Evolutionary conservation across 495 filamentous ascomycete genomes (phyloP).

Genomic region (Penicillium daleae): DNA sequence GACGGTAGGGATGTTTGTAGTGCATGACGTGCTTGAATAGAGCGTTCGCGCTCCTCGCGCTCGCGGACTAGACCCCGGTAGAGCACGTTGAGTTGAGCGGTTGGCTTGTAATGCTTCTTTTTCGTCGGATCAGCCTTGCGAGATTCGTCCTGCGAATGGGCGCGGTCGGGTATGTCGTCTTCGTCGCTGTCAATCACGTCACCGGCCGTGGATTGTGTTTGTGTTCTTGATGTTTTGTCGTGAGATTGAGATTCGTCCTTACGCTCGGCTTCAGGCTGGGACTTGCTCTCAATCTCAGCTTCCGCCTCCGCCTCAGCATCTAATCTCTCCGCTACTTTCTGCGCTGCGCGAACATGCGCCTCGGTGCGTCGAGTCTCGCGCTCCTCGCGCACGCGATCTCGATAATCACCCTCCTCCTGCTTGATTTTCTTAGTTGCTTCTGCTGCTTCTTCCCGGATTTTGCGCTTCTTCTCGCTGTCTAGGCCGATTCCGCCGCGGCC

Average conservation of each 20-base stretch:
- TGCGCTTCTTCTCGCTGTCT: slow-evolving; percentile 80
- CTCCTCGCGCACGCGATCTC: slow-evolving; percentile 72
- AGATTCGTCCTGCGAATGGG: slow-evolving; percentile 9
- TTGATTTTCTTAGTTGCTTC: slow-evolving; percentile 65
- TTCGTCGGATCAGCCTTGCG: slow-evolving; percentile 17
- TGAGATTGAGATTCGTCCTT: slow-evolving; percentile 24
- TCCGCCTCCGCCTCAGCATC: slow-evolving; percentile 51
- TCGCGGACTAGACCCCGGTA: slow-evolving; percentile 75
- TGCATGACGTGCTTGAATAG: slow-evolving; percentile 67
- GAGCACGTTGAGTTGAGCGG: slow-evolving; percentile 71
- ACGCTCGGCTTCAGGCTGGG: not conserved
- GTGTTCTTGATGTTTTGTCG: slow-evolving; percentile 11
- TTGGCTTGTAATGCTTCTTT: slow-evolving; percentile 48
- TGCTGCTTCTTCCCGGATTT: slow-evolving; percentile 67
- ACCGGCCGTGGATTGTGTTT: not conserved
- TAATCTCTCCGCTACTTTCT: slow-evolving; percentile 80
- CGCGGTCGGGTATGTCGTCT: slow-evolving; percentile 17
- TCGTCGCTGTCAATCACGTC: slow-evolving; percentile 2
- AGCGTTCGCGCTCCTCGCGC: slow-evolving; percentile 70
- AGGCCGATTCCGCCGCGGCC: slow-evolving; percentile 85
- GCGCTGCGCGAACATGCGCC: slow-evolving; percentile 69
- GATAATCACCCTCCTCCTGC: slow-evolving; percentile 72
- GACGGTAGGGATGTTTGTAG: slow-evolving; percentile 65
- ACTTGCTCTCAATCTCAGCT: not conserved
- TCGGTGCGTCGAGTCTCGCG: slow-evolving; percentile 71